Conservation (phyloP, 108 stramenopile genomes). For the Aureococcus anophagefferens region DNA sequence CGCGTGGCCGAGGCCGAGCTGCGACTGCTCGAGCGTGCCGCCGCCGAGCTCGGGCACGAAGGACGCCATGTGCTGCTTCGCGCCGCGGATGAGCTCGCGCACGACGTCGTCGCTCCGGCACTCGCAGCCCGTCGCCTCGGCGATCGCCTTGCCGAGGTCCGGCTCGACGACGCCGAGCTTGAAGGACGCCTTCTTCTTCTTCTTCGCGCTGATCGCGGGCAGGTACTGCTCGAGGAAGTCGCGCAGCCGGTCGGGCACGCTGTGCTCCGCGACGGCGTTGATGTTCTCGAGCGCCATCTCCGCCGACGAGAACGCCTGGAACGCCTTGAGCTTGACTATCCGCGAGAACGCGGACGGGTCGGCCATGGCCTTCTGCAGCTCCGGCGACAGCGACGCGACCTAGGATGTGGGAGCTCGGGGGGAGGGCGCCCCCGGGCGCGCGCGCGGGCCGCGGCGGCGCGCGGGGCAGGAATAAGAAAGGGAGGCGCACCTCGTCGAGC, state of each 20-base stretch:
- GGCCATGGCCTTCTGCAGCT: conserved; percentile 53
- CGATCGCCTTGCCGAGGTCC: conserved; percentile 37
- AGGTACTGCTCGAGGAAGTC: conserved; percentile 78
- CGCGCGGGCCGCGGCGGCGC: too few species aligned
- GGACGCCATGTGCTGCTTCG: conserved; percentile 74
- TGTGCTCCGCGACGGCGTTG: conserved; percentile 45
- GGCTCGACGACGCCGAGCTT: conserved; percentile 38
- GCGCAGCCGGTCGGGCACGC: conserved; percentile 27
- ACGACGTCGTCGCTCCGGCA: conserved; percentile 54
- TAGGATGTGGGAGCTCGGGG: too few species aligned
- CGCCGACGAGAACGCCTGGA: conserved; percentile 88
- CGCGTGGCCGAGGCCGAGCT: conserved; percentile 94
- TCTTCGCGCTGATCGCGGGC: conserved; percentile 37
- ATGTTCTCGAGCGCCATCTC: conserved; percentile 57
- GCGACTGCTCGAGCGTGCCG: conserved; percentile 84
- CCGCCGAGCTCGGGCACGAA: conserved; percentile 84
- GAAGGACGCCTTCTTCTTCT: conserved; percentile 21
- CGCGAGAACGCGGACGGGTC: conserved; percentile 81
- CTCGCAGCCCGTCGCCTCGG: conserved; percentile 33
- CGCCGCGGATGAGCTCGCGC: conserved; percentile 81
- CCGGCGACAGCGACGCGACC: conserved; percentile 1
- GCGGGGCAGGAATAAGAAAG: too few species aligned
- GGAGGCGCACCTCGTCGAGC: conserved; percentile 88
- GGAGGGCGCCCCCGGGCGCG: too few species aligned
- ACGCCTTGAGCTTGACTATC: conserved; percentile 90